Conservation (phyloP, 169 alveolate species). For the Plasmodium yoelii region DNA sequence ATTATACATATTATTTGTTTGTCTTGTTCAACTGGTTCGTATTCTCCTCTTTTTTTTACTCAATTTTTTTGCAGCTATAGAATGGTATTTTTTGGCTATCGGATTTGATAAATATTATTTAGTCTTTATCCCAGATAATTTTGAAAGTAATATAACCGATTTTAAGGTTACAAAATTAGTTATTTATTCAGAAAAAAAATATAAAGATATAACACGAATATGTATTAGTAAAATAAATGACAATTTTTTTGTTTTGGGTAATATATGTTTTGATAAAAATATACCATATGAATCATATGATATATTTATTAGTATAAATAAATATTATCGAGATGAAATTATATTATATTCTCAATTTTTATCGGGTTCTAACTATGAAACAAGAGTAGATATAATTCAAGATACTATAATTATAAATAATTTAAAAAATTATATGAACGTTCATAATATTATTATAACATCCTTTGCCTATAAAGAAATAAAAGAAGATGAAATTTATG, state of each 20-base stretch:
- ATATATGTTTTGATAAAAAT: conserved; percentile 24
- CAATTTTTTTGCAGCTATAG: conserved; percentile 4
- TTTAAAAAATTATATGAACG: conserved; percentile 52
- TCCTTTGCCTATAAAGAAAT: conserved; percentile 65
- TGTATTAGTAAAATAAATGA: conserved; percentile 58
- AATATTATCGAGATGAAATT: conserved; percentile 70
- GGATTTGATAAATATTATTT: conserved; percentile 54
- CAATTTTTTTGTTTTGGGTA: conserved; percentile 58
- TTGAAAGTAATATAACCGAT: conserved; percentile 68
- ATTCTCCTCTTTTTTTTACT: background rate
- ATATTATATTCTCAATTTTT: conserved; percentile 56
- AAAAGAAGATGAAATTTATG: conserved; percentile 1
- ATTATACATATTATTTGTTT: too few species aligned
- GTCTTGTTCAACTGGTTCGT: background rate
- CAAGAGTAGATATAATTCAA: conserved; percentile 52
- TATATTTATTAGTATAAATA: conserved; percentile 65
- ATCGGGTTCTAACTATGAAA: conserved; percentile 42
- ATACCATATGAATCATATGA: conserved; percentile 50
- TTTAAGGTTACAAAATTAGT: conserved; percentile 27
- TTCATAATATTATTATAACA: conserved; percentile 51
- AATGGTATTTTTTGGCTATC: conserved; percentile 65
- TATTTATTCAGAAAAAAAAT: conserved; percentile 31
- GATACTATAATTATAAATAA: conserved; percentile 51
- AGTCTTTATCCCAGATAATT: conserved; percentile 57
- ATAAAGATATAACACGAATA: conserved; percentile 67